A percentile compares a stretch with the other conserved stretches of the same genome.
phyloP scores from a whole-genome alignment of 2,329 filamentous ascomycete genomes.

The Beauveria australis region DNA sequence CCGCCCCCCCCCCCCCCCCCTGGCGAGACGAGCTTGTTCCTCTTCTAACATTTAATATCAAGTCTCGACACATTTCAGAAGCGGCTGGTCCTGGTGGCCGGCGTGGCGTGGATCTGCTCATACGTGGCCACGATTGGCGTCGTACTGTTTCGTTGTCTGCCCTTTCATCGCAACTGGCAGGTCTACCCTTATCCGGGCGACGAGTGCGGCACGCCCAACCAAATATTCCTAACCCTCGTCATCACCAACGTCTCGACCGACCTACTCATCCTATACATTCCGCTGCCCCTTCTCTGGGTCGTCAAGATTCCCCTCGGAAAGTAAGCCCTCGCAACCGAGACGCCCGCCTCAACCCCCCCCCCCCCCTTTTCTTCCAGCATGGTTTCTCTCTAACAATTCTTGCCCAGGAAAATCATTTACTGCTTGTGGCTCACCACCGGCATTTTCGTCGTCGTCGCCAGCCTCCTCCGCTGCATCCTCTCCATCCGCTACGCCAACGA shows the following conservation, averaged over 20 bases:
- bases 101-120: constrained; percentile 11
- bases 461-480: constrained; percentile 17
- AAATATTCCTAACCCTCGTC: constrained; percentile 17
- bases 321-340: constrained; percentile 5
- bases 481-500: constrained; percentile 15
- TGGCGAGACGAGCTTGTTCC: not conserved
- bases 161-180: constrained; percentile 19
- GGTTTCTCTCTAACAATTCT: not conserved
- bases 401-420: constrained; percentile 17
- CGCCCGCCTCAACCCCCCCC: not conserved
- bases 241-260: constrained; percentile 20
- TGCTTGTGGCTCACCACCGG: constrained; percentile 18
- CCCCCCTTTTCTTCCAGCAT: too few species aligned
- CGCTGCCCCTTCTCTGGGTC: constrained; percentile 18
- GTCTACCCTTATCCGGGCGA: constrained; percentile 19
- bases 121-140: constrained; percentile 18
- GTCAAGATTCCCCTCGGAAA: constrained; percentile 16
- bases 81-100: constrained; percentile 15
- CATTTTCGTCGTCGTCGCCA: constrained; percentile 19
- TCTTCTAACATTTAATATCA: not conserved
- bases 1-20: not conserved
- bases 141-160: constrained; percentile 16
- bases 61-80: constrained; percentile 17
- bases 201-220: constrained; percentile 15
- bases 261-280: constrained; percentile 18